A percentile compares a stretch with the other conserved stretches of the same genome.
phyloP scores from a whole-genome alignment of 768 basidiomycete genomes.

The Exidia glandulosa region DNA sequence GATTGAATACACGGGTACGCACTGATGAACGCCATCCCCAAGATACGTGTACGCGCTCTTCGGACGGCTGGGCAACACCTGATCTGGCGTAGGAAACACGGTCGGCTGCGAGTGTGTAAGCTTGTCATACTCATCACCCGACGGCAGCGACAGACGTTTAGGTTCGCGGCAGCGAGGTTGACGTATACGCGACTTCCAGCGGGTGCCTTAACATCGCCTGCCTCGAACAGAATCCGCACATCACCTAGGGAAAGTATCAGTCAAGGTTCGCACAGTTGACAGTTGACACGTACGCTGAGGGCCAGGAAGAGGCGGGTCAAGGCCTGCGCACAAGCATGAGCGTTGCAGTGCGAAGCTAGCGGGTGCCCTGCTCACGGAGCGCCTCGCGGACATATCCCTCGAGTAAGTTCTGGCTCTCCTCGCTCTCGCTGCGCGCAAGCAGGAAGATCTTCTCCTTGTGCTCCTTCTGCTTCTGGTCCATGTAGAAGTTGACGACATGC shows the following conservation, averaged over 20 bases:
- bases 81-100: neutral
- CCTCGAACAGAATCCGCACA: neutral
- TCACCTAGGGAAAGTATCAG: neutral
- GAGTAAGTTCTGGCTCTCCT: constrained; percentile 3
- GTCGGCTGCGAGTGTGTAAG: neutral
- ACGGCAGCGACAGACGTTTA: neutral
- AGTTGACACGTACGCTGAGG: constrained; percentile 3
- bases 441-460: constrained; percentile 11
- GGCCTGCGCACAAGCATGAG: constrained; percentile 1
- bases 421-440: constrained; percentile 3
- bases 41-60: neutral
- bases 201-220: neutral
- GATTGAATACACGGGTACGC: neutral
- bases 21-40: constrained; percentile 4
- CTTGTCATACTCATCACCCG: neutral
- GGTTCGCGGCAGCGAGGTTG: neutral
- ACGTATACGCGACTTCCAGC: neutral
- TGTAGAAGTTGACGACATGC: constrained; percentile 50
- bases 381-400: constrained; percentile 12
- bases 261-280: neutral
- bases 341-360: neutral
- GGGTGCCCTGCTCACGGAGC: constrained; percentile 7
- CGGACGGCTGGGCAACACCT: neutral
- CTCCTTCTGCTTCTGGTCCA: constrained; percentile 20
- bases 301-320: constrained; percentile 6